Conservation (phyloP, 176 grass and related monocot genomes). For the Hordeum marinum region DNA sequence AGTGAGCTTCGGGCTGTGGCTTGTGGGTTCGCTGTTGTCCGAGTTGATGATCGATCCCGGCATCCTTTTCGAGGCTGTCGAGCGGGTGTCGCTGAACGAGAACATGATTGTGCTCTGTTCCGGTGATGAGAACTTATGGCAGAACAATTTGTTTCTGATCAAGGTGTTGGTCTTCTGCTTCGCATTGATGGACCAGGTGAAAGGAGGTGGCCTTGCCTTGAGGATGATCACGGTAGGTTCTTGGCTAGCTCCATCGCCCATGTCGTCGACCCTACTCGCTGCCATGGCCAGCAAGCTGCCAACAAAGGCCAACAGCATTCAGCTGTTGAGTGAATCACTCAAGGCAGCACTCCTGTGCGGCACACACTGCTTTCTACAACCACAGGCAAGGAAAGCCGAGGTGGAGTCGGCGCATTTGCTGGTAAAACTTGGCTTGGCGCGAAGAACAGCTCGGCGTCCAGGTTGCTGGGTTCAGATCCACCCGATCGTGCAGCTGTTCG, state of each 20-base stretch:
- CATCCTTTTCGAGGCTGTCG: conserved; percentile 58
- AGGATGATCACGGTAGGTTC: conserved; percentile 79
- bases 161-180: conserved; percentile 83
- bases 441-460: conserved; percentile 44
- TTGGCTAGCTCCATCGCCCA: conserved; percentile 84
- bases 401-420: conserved; percentile 72
- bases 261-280: conserved; percentile 68
- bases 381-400: conserved; percentile 59
- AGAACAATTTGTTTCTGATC: conserved; percentile 73
- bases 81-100: conserved; percentile 57
- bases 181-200: conserved; percentile 65
- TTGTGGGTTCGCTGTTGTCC: conserved; percentile 75
- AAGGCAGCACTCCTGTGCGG: conserved; percentile 62
- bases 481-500: conserved; percentile 66
- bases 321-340: conserved; percentile 62
- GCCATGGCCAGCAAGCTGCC: conserved; percentile 62
- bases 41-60: conserved; percentile 73
- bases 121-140: conserved; percentile 66
- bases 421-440: conserved; percentile 86
- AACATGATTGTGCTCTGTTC: conserved; percentile 30
- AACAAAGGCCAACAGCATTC: conserved; percentile 59
- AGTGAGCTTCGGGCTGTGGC: conserved; percentile 82
- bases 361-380: conserved; percentile 63
- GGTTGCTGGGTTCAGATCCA: conserved; percentile 92
- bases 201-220: conserved; percentile 62